A percentile compares a stretch with the other conserved stretches of the same genome.
phyloP scores from a whole-genome alignment of 352 stramenopile species.

The Pythium monospermum region DNA sequence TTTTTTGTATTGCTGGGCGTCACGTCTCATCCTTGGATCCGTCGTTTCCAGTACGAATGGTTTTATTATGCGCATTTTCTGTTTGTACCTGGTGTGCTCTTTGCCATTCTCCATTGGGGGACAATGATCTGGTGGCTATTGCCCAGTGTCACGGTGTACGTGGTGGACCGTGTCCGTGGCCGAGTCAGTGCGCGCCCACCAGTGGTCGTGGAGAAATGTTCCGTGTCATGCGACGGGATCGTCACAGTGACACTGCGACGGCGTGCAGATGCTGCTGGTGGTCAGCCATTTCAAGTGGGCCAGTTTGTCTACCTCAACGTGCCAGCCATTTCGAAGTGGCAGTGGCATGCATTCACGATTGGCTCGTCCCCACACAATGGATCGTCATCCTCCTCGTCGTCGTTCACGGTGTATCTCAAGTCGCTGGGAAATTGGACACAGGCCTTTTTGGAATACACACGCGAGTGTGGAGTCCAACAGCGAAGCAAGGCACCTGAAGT shows the following conservation, averaged over 20 bases:
- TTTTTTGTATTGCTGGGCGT: slow-evolving; percentile 29
- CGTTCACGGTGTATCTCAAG: slow-evolving; percentile 37
- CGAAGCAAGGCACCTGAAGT: slow-evolving; percentile 22
- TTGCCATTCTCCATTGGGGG: slow-evolving; percentile 34
- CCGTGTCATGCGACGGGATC: slow-evolving; percentile 18
- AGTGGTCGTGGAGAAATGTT: slow-evolving; percentile 25
- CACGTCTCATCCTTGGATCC: slow-evolving; percentile 33
- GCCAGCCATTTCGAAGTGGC: slow-evolving; percentile 35
- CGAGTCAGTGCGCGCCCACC: slow-evolving; percentile 20
- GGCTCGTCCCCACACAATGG: slow-evolving; percentile 33
- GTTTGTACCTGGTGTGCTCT: slow-evolving; percentile 27
- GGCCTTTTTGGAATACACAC: slow-evolving; percentile 24
- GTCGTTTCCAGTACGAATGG: slow-evolving; percentile 32
- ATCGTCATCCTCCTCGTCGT: slow-evolving; percentile 7
- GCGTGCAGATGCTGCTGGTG: slow-evolving; percentile 6
- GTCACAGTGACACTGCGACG: slow-evolving; percentile 35
- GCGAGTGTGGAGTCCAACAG: no score
- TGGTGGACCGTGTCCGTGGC: slow-evolving; percentile 29
- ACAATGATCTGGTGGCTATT: slow-evolving; percentile 33
- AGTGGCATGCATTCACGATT: slow-evolving; percentile 55
- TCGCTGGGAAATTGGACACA: slow-evolving; percentile 37
- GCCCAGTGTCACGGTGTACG: slow-evolving; percentile 33
- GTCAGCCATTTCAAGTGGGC: slow-evolving; percentile 31
- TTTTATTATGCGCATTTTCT: slow-evolving; percentile 50
- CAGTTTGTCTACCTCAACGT: slow-evolving; percentile 48